These are phyloP conservation scores for Jamesozyma rosinii DNA, from an alignment of 805 yeast species.

Conservation along the genomic window DNA sequence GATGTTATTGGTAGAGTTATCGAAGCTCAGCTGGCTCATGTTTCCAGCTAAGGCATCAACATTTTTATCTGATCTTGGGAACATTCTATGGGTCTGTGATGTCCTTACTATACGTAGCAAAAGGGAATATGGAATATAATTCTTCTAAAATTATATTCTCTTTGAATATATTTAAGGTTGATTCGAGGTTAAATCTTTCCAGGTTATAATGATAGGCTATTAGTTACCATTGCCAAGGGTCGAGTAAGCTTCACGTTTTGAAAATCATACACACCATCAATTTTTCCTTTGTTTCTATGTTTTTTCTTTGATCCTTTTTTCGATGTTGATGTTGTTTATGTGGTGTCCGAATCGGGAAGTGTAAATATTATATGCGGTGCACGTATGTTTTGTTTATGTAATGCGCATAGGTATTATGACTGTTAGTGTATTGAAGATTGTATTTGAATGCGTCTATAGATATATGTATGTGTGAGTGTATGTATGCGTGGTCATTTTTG, in stretches of 20 bases:
- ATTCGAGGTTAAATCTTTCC: no score
- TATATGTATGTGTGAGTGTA: no score
- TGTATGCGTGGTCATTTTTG: neutral
- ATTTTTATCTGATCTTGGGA: conserved; percentile 23
- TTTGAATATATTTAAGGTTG: no score
- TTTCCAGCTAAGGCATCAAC: conserved; percentile 30
- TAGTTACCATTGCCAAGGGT: no score
- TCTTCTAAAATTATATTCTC: no score
- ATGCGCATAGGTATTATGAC: neutral
- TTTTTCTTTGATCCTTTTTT: neutral
- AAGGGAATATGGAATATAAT: neutral
- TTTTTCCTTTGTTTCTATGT: neutral
- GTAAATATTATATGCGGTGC: neutral
- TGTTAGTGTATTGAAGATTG: neutral
- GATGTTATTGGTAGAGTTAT: conserved; percentile 8
- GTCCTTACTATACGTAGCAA: neutral
- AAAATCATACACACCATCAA: neutral
- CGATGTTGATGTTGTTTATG: neutral
- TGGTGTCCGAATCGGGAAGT: conserved; percentile 1
- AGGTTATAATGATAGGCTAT: no score
- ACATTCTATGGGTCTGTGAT: conserved; percentile 10
- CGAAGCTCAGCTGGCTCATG: conserved; percentile 29
- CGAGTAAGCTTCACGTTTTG: no score
- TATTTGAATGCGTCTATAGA: neutral
- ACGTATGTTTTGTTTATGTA: neutral